Evolutionary conservation across 768 basidiomycete species (phyloP), one percentile per base, ranked within the genome.

Genomic region (Megacollybia marginata): DNA sequence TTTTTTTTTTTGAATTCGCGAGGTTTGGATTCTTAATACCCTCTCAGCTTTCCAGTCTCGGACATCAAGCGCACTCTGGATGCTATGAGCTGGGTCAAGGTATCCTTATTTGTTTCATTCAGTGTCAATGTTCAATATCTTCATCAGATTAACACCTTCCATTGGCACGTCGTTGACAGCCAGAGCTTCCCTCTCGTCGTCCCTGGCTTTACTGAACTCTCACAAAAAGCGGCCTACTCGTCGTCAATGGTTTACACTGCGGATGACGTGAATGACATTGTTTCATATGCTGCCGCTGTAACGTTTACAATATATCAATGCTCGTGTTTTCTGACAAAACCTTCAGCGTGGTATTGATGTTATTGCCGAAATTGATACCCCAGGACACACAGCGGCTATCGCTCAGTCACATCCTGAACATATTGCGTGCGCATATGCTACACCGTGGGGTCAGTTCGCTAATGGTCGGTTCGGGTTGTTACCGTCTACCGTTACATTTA

Each of bases 131-230:
- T 20, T 9, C 45, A 23, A 36, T 35, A 6, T 33, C 32, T 49
- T 9, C 33, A 6, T 13, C 42, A 83, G 80, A 75, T 88, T 45
- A 90, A 83, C 63, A 79, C 78, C 2, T 78, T 92, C 56, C 88
- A 92, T 55, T 92, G 89, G 90, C 91, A 92, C 59, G 71, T 90
- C 51, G 81, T 81, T 34, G 91, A 93, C 64, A 80, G 82, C 48
- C 88, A 92, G 58, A 82, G 80, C 34, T 93, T 88, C 69, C 89
- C 91, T 1, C 71, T 92, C 13, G 69, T 76, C 35, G 66, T 92
- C 16, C 69, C 78, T 3, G 73, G 73, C 9, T 83, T 77, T 59
- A 74, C 83, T 0, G 76, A 79, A 48, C 69, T 92, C 1, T 71
- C 85, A 8, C 52, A 54, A 15, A 71, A 76, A 2, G 90, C 85